Base-by-base conservation (phyloP, 2,329 filamentous ascomycete genomes). In the Lasiodiplodia hormozganensis region DNA sequence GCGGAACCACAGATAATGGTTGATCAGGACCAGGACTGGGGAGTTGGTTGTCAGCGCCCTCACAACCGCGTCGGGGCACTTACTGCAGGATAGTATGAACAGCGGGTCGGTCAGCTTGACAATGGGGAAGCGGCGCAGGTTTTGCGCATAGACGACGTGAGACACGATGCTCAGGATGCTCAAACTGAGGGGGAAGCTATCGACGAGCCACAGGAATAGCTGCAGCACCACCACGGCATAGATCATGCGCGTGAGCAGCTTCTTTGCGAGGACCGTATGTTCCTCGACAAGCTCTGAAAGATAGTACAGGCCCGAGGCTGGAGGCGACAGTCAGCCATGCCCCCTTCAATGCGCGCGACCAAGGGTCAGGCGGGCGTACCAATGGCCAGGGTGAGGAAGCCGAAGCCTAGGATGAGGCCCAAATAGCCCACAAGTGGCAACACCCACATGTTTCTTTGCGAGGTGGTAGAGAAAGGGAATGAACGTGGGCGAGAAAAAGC, bases 281-380 rank as follows among this genome's bases (percentile, higher is more conserved):
- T 99, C 96, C 82, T 99, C 96, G 70, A 99, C 96, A 16, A 98
- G 89, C 80, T 99, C 96, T 28, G 95, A 97, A 66, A 99, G 90
- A 80, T 99, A 99, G 84, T 99, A 99, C 31, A 99, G 89, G 47
- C 96, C 96, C n/a, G 94, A 97, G 49, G 96, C 96, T 93, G 7
- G 47, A 38, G 12, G 75, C 62, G 38, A 47, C 31, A 40, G 43
- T 68, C 52, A 68, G 68, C 49, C 23, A 51, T 34, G 18, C 38
- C 7, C 36, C 34, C 10, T 62, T 25, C 25, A 40, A 36, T 34
- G 36, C 58, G 18, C 58, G n/a, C 28, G 51, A 34, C 18, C 25
- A 34, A 34, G 43, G 52, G 31, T 18, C 12, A 34, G n/a, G 43
- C 18, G 25, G 16, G 12, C 49, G n/a, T 86, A 93, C 92, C 92